Evolutionary conservation across 129 eudicot genomes (phyloP).

Genomic region (Tagetes erecta): DNA sequence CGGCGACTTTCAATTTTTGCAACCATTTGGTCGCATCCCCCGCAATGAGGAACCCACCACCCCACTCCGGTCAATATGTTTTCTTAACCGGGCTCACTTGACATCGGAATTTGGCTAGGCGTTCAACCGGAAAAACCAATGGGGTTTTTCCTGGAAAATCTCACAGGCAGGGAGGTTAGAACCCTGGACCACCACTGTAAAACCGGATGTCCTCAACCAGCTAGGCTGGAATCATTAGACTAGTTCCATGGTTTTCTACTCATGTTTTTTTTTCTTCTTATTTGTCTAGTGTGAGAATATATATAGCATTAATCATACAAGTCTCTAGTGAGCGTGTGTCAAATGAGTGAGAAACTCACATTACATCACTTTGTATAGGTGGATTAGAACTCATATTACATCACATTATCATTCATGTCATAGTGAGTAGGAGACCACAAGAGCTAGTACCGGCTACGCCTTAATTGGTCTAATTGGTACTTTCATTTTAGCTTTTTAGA

Average conservation of each 20-base stretch:
- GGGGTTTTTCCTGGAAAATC: no score
- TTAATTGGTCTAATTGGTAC: not conserved
- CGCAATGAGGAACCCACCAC: no score
- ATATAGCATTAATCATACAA: not conserved
- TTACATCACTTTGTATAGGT: not conserved
- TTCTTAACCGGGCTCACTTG: no score
- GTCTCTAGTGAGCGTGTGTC: not conserved
- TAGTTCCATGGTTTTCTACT: not conserved
- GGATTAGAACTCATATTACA: not conserved
- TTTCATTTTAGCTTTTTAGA: not conserved
- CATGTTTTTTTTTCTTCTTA: not conserved
- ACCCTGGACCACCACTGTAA: no score
- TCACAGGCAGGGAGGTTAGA: no score
- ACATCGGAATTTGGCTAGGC: no score
- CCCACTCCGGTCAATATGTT: no score
- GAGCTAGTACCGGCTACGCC: not conserved
- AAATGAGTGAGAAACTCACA: not conserved
- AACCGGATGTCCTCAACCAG: no score
- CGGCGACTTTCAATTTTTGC: no score
- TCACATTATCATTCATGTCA: not conserved
- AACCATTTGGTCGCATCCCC: no score
- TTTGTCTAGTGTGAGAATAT: not conserved
- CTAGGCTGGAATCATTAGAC: no score
- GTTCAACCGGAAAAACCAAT: no score
- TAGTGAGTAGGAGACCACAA: not conserved